Base-by-base conservation (phyloP, 2,329 filamentous ascomycete species). In the Phialemonium atrogriseum region DNA sequence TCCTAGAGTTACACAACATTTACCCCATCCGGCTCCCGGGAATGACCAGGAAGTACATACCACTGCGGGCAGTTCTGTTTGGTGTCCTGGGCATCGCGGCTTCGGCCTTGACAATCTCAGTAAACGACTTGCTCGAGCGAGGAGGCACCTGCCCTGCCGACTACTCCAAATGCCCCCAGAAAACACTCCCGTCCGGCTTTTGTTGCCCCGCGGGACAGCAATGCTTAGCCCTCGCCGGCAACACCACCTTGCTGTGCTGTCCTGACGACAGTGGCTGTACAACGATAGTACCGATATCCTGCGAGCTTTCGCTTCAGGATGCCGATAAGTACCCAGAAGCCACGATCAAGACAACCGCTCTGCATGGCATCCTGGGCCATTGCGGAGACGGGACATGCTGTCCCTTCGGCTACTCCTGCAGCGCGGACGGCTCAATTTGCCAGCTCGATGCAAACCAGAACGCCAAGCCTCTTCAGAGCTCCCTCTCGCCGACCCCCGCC, bases 221-320 rank as follows among this genome's bases (percentile, higher is more conserved):
- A 3, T 88, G 83, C 56, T 59, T 74, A 24, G 46, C 66, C 2
- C 66, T 87, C 27, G 78, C 78, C 9, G 72, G 61, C n/a, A 59
- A 65, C 26, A 79, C 78, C 5, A 83, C 80, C 0, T 66, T 79
- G 10, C 60, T 87, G 29, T 88, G 83, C 60, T 88, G 83, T 49
- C 81, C 81, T 2, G 41, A 53, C 2, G 71, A 66, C 21, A 46
- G 45, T 21, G 62, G 65, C 45, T 88, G 83, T 58, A 44, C 56
- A n/a, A 62, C 53, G 28, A 80, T 88, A 44, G 48, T 65, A 42
- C 64, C 78, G 18, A 77, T 85, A 38, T 66, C 66, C 23, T 87
- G 82, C 62, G 69, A 83, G 41, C 47, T 79, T 34, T 51, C 50
- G 6, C 61, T 70, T 26, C 77, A 86, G 48, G 71, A 86, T 44